A percentile compares a stretch with the other conserved stretches of the same genome.
Evolutionary conservation across 108 stramenopile genomes (phyloP).

Genomic region (Hondaea fermentalgiana): DNA sequence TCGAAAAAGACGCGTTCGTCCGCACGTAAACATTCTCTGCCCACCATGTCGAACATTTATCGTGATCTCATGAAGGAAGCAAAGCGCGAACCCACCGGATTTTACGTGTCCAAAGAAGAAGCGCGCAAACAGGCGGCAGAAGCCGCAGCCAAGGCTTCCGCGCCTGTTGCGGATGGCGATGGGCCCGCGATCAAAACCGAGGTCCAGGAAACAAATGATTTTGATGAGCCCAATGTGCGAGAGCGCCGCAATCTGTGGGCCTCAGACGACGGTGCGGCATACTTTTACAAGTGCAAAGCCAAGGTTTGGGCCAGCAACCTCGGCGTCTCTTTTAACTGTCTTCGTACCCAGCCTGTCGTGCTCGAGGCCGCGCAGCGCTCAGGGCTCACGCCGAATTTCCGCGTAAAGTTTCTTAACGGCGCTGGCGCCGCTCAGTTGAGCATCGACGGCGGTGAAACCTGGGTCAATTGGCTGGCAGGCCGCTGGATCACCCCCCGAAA

Average conservation of each 20-base stretch:
- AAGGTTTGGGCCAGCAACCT: background rate
- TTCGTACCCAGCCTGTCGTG: background rate
- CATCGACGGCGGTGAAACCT: background rate
- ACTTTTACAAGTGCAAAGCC: background rate
- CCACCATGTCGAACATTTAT: conserved; percentile 15
- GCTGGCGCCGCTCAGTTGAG: background rate
- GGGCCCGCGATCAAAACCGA: background rate
- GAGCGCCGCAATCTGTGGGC: background rate
- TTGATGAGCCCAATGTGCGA: background rate
- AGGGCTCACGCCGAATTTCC: background rate
- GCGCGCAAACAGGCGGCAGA: background rate
- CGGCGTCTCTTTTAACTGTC: background rate
- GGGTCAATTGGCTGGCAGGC: background rate
- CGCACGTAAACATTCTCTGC: background rate
- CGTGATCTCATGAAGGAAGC: conserved; percentile 2
- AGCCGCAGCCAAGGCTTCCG: background rate
- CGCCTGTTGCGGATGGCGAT: background rate
- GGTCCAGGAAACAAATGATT: background rate
- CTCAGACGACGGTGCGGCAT: background rate
- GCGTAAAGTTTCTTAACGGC: background rate
- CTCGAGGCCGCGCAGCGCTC: background rate
- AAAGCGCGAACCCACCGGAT: background rate
- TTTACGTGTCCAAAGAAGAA: background rate
- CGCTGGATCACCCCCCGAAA: background rate
- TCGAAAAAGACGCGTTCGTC: background rate